These are phyloP conservation scores for Phytophthora litchii DNA, from an alignment of 352 stramenopile genomes.

Conservation along the genomic window DNA sequence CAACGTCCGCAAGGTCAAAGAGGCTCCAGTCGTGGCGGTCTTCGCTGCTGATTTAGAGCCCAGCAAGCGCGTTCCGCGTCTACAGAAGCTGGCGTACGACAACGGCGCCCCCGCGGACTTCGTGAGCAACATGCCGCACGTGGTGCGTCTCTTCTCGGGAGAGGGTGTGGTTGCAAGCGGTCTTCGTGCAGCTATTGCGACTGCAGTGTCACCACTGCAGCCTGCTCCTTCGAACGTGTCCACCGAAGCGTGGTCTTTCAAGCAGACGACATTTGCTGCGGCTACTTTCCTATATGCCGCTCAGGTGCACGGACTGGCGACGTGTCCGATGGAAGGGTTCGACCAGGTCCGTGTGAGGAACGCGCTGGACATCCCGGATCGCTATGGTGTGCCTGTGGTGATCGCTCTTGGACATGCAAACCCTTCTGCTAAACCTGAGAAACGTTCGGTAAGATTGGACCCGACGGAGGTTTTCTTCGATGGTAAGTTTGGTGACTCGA, in stretches of 20 bases:
- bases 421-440: constrained; percentile 17
- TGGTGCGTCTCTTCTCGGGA: constrained; percentile 71
- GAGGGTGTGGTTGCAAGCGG: constrained; percentile 64
- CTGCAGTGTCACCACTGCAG: constrained; percentile 66
- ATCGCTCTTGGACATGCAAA: constrained; percentile 72
- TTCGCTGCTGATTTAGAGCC: constrained; percentile 84
- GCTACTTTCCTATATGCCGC: constrained; percentile 75
- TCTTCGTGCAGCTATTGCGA: constrained; percentile 64
- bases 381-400: constrained; percentile 78
- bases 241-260: constrained; percentile 81
- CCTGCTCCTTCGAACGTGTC: constrained; percentile 66
- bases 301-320: constrained; percentile 68
- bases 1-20: constrained; percentile 76
- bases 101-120: constrained; percentile 50
- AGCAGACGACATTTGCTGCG: constrained; percentile 79
- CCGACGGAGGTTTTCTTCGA: constrained; percentile 85
- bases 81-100: constrained; percentile 74
- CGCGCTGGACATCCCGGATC: constrained; percentile 77
- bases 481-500: constrained; percentile 80
- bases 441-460: constrained; percentile 52
- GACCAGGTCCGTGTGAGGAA: constrained; percentile 68
- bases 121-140: constrained; percentile 65
- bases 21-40: constrained; percentile 79
- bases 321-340: constrained; percentile 84
- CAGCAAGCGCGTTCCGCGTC: constrained; percentile 65